Evolutionary conservation across 2,329 filamentous ascomycete genomes (phyloP).

Genomic region (Colletotrichum lindemuthianum): DNA sequence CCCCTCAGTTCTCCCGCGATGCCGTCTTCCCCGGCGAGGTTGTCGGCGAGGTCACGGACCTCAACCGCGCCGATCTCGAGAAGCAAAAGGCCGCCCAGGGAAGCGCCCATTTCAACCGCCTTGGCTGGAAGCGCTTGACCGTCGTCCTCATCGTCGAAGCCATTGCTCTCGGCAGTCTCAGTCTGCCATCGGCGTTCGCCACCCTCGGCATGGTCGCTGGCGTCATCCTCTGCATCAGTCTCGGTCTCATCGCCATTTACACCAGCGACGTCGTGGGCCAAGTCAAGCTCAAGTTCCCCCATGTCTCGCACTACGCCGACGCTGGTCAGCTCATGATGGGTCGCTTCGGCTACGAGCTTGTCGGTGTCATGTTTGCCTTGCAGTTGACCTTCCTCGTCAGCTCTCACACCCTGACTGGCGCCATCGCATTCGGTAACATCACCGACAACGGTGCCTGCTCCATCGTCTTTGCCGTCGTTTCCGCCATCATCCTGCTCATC

Average conservation of each 20-base stretch:
- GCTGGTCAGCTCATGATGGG: slow-evolving; percentile 72
- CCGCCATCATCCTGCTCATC: slow-evolving; percentile 56
- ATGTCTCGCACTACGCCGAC: slow-evolving; percentile 74
- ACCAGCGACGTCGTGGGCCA: slow-evolving; percentile 52
- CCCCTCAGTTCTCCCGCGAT: slow-evolving; percentile 36
- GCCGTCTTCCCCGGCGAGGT: slow-evolving; percentile 41
- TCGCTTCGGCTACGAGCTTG: slow-evolving; percentile 67
- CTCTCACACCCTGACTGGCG: slow-evolving; percentile 77
- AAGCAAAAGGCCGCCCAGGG: slow-evolving; percentile 58
- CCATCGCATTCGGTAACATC: slow-evolving; percentile 74
- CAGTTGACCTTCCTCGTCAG: slow-evolving; percentile 76
- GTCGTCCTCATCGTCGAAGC: slow-evolving; percentile 66
- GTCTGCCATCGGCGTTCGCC: slow-evolving; percentile 62
- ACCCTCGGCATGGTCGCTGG: slow-evolving; percentile 61
- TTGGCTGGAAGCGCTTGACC: slow-evolving; percentile 67
- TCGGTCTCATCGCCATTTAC: slow-evolving; percentile 53
- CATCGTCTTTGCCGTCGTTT: slow-evolving; percentile 56
- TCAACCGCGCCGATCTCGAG: slow-evolving; percentile 52
- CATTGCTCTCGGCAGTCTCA: slow-evolving; percentile 63
- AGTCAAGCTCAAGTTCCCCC: slow-evolving; percentile 61
- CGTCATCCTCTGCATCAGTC: slow-evolving; percentile 46
- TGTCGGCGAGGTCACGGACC: slow-evolving; percentile 40
- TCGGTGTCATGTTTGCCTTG: slow-evolving; percentile 69
- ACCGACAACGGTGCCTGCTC: slow-evolving; percentile 63
- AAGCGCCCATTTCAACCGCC: slow-evolving; percentile 59